These are phyloP conservation scores for Paxillus involutus DNA, from an alignment of 768 basidiomycete genomes.

Conservation along the genomic window DNA sequence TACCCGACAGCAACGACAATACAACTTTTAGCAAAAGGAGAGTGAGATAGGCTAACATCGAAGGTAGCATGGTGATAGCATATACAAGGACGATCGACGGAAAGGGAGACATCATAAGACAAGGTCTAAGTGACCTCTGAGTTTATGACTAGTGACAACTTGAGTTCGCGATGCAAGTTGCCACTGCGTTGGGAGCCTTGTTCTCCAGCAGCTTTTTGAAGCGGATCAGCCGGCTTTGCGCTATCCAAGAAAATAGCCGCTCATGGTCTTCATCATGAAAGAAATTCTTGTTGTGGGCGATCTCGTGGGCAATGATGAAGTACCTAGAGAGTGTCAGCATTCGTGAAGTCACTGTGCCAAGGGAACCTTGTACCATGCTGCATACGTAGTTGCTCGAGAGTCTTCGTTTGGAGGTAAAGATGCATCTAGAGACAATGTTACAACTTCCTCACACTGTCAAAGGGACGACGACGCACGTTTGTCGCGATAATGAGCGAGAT, in stretches of 20 bases:
- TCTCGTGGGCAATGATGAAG: constrained; percentile 28
- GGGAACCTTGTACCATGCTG: not conserved
- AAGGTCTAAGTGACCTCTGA: no score
- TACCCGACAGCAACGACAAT: no score
- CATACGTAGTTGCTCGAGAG: not conserved
- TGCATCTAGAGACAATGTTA: not conserved
- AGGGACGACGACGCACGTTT: constrained; percentile 6
- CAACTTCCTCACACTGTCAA: not conserved
- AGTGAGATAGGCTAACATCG: no score
- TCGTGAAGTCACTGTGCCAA: no score
- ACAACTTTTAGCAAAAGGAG: no score
- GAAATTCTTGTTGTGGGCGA: constrained; percentile 22
- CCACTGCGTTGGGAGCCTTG: no score
- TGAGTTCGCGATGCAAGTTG: no score
- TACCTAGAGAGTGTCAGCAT: constrained; percentile 12
- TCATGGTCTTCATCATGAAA: constrained; percentile 29
- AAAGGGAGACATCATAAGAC: no score
- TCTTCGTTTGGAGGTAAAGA: not conserved
- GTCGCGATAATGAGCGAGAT: constrained; percentile 9
- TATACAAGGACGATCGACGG: no score
- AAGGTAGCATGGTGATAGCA: no score
- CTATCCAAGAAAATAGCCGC: constrained; percentile 14
- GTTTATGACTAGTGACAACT: no score
- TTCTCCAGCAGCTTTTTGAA: no score
- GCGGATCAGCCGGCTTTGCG: not conserved